Evolutionary conservation across 2,329 filamentous ascomycete species (phyloP).

Genomic region (Beauveria medogensis): DNA sequence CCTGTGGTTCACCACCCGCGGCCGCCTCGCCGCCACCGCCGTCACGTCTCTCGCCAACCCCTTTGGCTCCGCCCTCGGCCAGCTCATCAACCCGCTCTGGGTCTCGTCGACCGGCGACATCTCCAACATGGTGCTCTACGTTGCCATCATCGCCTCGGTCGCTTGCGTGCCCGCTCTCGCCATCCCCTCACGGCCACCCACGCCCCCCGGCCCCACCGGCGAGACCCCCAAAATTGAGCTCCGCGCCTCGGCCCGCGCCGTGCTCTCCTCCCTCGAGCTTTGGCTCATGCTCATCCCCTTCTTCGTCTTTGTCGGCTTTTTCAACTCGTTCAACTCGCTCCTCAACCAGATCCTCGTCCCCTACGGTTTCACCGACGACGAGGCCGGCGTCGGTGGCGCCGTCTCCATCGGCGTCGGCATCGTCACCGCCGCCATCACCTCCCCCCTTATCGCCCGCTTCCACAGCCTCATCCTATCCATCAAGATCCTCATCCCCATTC

Average conservation of each 20-base stretch:
- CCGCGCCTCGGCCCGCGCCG: conserved; percentile 41
- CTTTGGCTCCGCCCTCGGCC: conserved; percentile 78
- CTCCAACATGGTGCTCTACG: conserved; percentile 75
- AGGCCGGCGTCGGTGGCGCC: conserved; percentile 84
- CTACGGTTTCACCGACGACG: conserved; percentile 73
- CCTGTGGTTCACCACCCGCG: conserved; percentile 82
- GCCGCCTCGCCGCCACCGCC: conserved; percentile 81
- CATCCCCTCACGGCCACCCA: conserved; percentile 67
- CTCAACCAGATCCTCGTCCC: conserved; percentile 85
- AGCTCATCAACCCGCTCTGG: conserved; percentile 77
- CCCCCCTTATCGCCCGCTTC: conserved; percentile 76
- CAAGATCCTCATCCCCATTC: conserved; percentile 65
- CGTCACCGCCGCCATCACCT: conserved; percentile 63
- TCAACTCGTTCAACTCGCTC: conserved; percentile 84
- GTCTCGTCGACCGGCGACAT: conserved; percentile 56
- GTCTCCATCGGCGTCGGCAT: conserved; percentile 85
- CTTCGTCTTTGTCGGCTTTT: conserved; percentile 77
- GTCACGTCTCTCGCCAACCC: conserved; percentile 81
- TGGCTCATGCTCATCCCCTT: conserved; percentile 80
- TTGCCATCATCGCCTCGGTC: conserved; percentile 58
- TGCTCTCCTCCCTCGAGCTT: conserved; percentile 57
- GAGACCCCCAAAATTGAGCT: conserved; percentile 48
- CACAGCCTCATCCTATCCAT: conserved; percentile 70
- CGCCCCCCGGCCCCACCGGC: conserved; percentile 63
- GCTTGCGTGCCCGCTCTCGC: conserved; percentile 71